Percentiles rank a stretch among this genome's conserved stretches.
These are phyloP conservation scores for Neurospora terricola DNA, from an alignment of 495 filamentous ascomycete genomes.

Conservation along the genomic window DNA sequence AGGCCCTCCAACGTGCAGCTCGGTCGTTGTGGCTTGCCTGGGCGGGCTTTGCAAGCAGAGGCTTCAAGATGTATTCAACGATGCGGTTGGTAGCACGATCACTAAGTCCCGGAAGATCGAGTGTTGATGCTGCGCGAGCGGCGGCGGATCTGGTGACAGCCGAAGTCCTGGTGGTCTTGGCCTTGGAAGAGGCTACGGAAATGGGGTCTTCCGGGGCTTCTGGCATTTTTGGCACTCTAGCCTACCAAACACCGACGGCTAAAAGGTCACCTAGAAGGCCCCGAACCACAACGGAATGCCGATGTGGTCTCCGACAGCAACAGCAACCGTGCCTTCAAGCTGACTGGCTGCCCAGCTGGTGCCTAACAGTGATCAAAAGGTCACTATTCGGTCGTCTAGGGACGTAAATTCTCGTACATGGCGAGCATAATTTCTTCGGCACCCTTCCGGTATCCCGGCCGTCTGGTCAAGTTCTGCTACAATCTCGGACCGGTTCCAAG, in stretches of 20 bases:
- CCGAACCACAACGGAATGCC: not conserved
- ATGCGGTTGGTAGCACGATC: slow-evolving; percentile 43
- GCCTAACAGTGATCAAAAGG: not conserved
- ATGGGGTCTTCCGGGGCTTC: not conserved
- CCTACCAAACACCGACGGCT: not conserved
- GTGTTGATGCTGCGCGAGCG: slow-evolving; percentile 24
- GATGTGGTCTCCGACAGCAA: not conserved
- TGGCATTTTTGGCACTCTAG: not conserved
- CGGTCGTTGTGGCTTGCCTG: not conserved
- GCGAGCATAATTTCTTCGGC: not conserved
- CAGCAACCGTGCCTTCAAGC: not conserved
- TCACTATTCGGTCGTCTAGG: not conserved
- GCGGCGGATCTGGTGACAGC: slow-evolving; percentile 42
- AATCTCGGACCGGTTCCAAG: not conserved
- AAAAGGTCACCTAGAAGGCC: not conserved
- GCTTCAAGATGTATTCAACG: slow-evolving; percentile 42
- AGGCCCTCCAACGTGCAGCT: not conserved
- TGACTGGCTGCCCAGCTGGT: not conserved
- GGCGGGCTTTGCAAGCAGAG: slow-evolving; percentile 33
- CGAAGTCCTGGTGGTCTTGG: slow-evolving; percentile 23
- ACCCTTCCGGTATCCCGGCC: not conserved
- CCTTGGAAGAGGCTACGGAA: slow-evolving; percentile 3
- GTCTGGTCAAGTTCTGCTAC: not conserved
- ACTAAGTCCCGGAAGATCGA: slow-evolving; percentile 35
- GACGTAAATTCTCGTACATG: not conserved